Base-by-base conservation (phyloP, 2,329 filamentous ascomycete genomes). In the Ustilaginoidea virens region DNA sequence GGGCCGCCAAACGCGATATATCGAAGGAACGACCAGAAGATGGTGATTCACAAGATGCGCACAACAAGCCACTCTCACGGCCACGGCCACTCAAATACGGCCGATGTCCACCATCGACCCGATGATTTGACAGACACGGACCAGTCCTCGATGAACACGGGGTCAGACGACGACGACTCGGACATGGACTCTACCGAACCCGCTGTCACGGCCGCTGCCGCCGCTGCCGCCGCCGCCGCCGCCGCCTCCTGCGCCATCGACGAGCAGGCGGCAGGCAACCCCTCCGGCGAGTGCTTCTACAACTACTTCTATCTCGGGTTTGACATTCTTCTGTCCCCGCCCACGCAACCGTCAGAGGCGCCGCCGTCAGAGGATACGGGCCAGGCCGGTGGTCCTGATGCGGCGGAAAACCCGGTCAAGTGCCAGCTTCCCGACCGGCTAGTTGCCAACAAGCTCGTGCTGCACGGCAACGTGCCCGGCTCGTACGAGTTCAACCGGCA, bases 241-340 rank as follows among this genome's bases (percentile, higher is more conserved):
- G n/a, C n/a, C n/a, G n/a, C n/a, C n/a, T n/a, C n/a, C n/a, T n/a
- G n/a, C 33, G 66, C 58, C 3, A 48, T 71, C 11, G 66, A 71
- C 24, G 73, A 74, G 17, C 66, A 69, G 17, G 47, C 58, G 4
- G 56, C 59, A 1, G 58, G 61, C 38, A 58, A 63, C 48, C 40
- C 74, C 4, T 69, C 74, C 2, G 68, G 73, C 4, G 82, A 92
- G 47, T 85, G 77, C 39, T 98, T 96, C 49, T 94, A 90, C 55
- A 96, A 96, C 50, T 98, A 98, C 51, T 98, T 94, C 48, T 79
- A 87, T 39, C 76, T 93, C 36, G 90, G 90, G 2, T 92, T 98
- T 46, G 90, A 98, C 51, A 69, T 94, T 7, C 65, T 96, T 5
- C 69, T 98, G n/a, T 92, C 87, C 1, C 73, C 74, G 17, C 78